Percentiles rank a stretch among this genome's conserved stretches.
Evolutionary conservation across 768 basidiomycete species (phyloP).

Genomic region (Phaffia tasmanica): DNA sequence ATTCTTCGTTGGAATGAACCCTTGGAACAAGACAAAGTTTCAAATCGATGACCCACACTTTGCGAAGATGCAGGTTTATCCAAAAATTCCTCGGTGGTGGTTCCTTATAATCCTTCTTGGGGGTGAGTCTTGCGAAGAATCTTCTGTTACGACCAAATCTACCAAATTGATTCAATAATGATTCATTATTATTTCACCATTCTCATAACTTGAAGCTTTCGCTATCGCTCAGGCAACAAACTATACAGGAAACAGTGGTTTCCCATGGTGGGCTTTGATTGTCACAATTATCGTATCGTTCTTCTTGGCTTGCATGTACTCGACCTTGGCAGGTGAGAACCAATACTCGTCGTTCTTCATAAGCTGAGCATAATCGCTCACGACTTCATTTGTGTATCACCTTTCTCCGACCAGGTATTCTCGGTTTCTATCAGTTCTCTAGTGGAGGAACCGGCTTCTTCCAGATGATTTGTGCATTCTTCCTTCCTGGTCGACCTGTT

Average conservation of each 20-base stretch:
- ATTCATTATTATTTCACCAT: background rate
- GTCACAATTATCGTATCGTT: constrained; percentile 28
- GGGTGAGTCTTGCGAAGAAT: background rate
- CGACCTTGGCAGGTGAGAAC: no score
- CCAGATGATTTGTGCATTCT: constrained; percentile 29
- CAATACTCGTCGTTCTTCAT: no score
- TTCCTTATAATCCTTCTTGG: constrained; percentile 28
- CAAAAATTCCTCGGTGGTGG: constrained; percentile 31
- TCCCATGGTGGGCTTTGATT: constrained; percentile 32
- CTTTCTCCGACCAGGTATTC: constrained; percentile 21
- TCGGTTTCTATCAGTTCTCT: constrained; percentile 24
- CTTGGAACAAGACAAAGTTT: constrained; percentile 24
- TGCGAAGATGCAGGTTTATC: constrained; percentile 28
- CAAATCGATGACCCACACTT: constrained; percentile 25
- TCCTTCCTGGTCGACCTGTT: constrained; percentile 28
- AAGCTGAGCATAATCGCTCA: no score
- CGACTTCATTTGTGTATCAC: background rate
- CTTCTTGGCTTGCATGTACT: constrained; percentile 15
- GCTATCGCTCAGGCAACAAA: constrained; percentile 16
- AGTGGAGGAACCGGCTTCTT: constrained; percentile 28
- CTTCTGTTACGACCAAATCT: no score
- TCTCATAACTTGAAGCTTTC: background rate
- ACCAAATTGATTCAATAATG: no score
- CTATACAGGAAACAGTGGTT: constrained; percentile 25
- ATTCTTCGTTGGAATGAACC: constrained; percentile 26